Conservation (phyloP, 306 rosid genomes). For the Trifolium repens region DNA sequence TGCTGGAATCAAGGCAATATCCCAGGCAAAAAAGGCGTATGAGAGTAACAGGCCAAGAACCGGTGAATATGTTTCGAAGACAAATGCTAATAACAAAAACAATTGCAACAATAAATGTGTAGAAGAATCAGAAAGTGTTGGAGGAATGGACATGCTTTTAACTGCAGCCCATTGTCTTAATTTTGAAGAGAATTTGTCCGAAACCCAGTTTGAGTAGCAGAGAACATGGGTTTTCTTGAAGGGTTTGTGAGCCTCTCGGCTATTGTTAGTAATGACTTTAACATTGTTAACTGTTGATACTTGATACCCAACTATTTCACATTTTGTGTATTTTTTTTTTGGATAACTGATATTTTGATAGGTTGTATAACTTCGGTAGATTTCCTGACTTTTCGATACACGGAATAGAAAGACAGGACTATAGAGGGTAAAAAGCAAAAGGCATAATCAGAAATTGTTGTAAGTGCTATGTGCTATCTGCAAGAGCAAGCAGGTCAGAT, state of each 20-base stretch:
- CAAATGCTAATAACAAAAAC: constrained; percentile 39
- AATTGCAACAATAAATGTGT: constrained; percentile 54
- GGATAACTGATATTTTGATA: constrained; percentile 52
- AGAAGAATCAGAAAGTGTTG: constrained; percentile 56
- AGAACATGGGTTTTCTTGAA: constrained; percentile 36
- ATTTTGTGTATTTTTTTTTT: constrained; percentile 34
- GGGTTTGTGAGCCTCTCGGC: background rate
- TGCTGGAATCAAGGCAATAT: constrained; percentile 63
- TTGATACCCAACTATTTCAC: constrained; percentile 42
- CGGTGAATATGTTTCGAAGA: constrained; percentile 46
- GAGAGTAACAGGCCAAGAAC: constrained; percentile 52
- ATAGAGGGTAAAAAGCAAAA: constrained; percentile 41
- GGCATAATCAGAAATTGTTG: constrained; percentile 39
- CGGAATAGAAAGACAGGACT: constrained; percentile 47
- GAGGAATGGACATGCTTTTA: constrained; percentile 89
- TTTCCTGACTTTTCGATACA: constrained; percentile 57
- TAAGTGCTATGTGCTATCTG: constrained; percentile 16
- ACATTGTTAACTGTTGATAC: constrained; percentile 41
- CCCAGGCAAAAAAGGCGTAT: constrained; percentile 55
- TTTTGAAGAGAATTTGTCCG: constrained; percentile 60
- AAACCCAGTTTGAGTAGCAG: constrained; percentile 40
- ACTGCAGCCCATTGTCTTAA: constrained; percentile 77
- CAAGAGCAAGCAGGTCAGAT: constrained; percentile 37
- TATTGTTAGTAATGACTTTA: constrained; percentile 1
- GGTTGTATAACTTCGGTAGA: constrained; percentile 56